Conservation (phyloP, 371 early-diverging fungal species). For the Saksenaea vasiformis region DNA sequence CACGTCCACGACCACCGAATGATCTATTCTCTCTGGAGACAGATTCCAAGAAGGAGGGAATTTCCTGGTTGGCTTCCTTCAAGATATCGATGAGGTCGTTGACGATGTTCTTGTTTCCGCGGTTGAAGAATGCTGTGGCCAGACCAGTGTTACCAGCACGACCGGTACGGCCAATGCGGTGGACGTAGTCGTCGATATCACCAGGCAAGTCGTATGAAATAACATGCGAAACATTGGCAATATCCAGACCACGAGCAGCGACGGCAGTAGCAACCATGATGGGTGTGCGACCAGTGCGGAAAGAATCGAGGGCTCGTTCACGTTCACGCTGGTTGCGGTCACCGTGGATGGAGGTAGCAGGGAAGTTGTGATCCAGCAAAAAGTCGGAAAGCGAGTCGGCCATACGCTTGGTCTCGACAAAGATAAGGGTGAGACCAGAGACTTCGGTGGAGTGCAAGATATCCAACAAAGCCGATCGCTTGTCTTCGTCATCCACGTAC, state of each 20-base stretch:
- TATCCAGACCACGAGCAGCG: slow-evolving; percentile 91
- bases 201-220: slow-evolving; percentile 85
- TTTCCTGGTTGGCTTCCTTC: slow-evolving; percentile 75
- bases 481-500: slow-evolving; percentile 63
- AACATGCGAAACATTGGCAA: slow-evolving; percentile 81
- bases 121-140: slow-evolving; percentile 77
- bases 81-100: slow-evolving; percentile 75
- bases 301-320: slow-evolving; percentile 75
- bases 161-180: slow-evolving; percentile 83
- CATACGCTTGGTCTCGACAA: slow-evolving; percentile 80
- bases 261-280: slow-evolving; percentile 93
- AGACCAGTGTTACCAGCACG: slow-evolving; percentile 74
- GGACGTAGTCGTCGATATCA: slow-evolving; percentile 83
- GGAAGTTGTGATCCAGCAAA: slow-evolving; percentile 56
- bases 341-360: slow-evolving; percentile 73
- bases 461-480: slow-evolving; percentile 39
- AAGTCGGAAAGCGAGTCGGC: slow-evolving; percentile 58
- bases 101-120: slow-evolving; percentile 47
- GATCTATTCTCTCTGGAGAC: slow-evolving; percentile 54
- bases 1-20: slow-evolving; percentile 60
- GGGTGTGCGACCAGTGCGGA: slow-evolving; percentile 74
- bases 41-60: slow-evolving; percentile 75
- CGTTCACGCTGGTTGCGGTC: slow-evolving; percentile 81
- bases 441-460: slow-evolving; percentile 40
- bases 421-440: slow-evolving; percentile 75